Percentiles rank a stretch among this genome's conserved stretches.
These are phyloP conservation scores for Fusarium nanum DNA, from an alignment of 2,329 filamentous ascomycete species.

Conservation along the genomic window DNA sequence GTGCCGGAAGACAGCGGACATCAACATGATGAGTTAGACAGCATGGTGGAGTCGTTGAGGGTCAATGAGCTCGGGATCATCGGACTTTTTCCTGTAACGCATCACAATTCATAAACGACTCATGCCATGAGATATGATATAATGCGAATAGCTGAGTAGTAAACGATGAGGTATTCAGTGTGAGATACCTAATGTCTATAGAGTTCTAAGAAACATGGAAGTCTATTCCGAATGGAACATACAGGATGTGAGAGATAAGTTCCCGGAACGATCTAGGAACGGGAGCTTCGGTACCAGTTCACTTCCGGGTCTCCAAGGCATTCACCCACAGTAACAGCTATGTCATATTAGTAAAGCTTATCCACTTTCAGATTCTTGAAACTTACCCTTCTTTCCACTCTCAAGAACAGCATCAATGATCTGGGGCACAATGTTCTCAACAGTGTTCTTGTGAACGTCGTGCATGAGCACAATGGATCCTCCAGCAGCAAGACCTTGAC, in stretches of 20 bases:
- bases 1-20: not conserved
- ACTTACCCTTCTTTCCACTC: not conserved
- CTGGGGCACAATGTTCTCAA: conserved; percentile 13
- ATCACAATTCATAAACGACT: too few relatives aligned
- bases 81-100: not conserved
- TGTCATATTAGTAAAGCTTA: not conserved
- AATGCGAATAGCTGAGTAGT: not conserved
- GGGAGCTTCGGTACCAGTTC: not conserved
- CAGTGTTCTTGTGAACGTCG: conserved; percentile 58
- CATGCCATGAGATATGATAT: not conserved
- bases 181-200: not conserved
- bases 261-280: not conserved
- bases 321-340: not conserved
- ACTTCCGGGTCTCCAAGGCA: not conserved
- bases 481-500: conserved; percentile 39
- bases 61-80: not conserved
- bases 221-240: not conserved
- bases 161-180: not conserved
- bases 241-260: not conserved
- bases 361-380: not conserved
- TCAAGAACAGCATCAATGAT: not conserved
- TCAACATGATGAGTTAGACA: not conserved
- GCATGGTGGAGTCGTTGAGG: not conserved
- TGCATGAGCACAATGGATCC: conserved; percentile 62
- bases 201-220: too few relatives aligned